Percentiles rank a stretch among this genome's conserved stretches.
These are phyloP conservation scores for Rosa lucieae DNA, from an alignment of 306 rosid genomes.

Conservation along the genomic window DNA sequence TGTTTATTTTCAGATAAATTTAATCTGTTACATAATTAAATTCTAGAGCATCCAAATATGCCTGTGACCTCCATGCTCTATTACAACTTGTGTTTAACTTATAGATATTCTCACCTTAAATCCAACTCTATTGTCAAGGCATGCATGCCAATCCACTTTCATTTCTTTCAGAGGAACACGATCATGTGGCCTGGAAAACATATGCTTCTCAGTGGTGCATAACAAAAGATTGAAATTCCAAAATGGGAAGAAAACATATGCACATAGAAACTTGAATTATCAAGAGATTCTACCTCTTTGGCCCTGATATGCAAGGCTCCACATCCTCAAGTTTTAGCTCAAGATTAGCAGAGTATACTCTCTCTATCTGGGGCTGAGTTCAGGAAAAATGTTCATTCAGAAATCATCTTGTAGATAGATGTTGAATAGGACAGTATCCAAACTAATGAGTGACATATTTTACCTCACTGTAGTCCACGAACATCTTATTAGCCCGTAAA, in stretches of 20 bases:
- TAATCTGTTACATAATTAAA: not conserved
- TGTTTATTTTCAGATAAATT: not conserved
- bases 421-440: not conserved
- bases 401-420: constrained; percentile 18
- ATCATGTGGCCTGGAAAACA: constrained; percentile 82
- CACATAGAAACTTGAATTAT: constrained; percentile 12
- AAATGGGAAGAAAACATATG: constrained; percentile 11
- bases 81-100: not conserved
- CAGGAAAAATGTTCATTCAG: constrained; percentile 33
- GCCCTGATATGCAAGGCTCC: constrained; percentile 93
- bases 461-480: constrained; percentile 91
- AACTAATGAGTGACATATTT: not conserved
- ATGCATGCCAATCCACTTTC: constrained; percentile 91
- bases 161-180: constrained; percentile 90
- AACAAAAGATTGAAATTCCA: constrained; percentile 13
- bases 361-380: constrained; percentile 74
- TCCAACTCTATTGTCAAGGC: constrained; percentile 91
- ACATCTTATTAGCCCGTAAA: constrained; percentile 83
- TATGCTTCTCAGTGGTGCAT: constrained; percentile 27
- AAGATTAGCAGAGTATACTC: constrained; percentile 78
- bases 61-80: not conserved
- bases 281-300: constrained; percentile 65
- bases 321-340: constrained; percentile 79
- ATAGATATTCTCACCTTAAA: constrained; percentile 64
- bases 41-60: not conserved